Evolutionary conservation across 1,284 basidiomycete genomes (phyloP).

Genomic region (Sanghuangporus sanghuang): DNA sequence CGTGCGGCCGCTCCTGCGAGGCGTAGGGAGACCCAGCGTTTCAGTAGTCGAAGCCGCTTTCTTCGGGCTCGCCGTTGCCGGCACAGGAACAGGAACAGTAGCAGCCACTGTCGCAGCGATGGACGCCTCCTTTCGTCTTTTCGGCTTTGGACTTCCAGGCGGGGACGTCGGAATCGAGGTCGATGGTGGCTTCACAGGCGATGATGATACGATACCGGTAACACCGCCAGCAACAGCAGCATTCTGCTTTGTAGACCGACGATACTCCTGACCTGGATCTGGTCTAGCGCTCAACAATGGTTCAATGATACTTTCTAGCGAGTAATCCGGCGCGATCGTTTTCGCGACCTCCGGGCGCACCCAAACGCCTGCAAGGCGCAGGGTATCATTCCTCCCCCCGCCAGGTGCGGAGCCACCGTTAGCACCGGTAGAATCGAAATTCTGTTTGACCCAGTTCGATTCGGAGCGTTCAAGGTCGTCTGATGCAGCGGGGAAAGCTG

Average conservation of each 20-base stretch:
- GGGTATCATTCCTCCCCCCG: constrained; percentile 47
- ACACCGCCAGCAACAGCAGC: not conserved
- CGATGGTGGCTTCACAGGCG: constrained; percentile 19
- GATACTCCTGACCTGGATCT: constrained; percentile 72
- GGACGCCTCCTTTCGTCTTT: constrained; percentile 61
- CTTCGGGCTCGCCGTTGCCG: constrained; percentile 4
- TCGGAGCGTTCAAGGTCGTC: constrained; percentile 82
- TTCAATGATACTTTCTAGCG: constrained; percentile 54
- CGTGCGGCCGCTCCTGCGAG: constrained; percentile 8
- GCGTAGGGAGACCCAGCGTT: not conserved
- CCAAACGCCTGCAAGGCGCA: constrained; percentile 90
- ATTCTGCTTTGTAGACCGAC: constrained; percentile 43
- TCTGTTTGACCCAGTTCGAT: constrained; percentile 80
- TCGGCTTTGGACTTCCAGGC: constrained; percentile 40
- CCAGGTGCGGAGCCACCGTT: constrained; percentile 48
- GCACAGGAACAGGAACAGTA: not conserved
- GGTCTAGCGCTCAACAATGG: constrained; percentile 72
- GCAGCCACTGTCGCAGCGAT: not conserved
- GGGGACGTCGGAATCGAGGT: constrained; percentile 23
- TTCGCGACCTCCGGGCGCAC: constrained; percentile 71
- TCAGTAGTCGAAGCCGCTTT: not conserved
- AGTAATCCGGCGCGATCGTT: constrained; percentile 57
- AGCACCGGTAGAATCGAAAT: constrained; percentile 74
- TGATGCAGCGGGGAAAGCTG: constrained; percentile 85
- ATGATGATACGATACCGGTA: not conserved